A percentile compares a stretch with the other conserved stretches of the same genome.
Conservation (phyloP, 345 rosid genomes). For the Isatis tinctoria region DNA sequence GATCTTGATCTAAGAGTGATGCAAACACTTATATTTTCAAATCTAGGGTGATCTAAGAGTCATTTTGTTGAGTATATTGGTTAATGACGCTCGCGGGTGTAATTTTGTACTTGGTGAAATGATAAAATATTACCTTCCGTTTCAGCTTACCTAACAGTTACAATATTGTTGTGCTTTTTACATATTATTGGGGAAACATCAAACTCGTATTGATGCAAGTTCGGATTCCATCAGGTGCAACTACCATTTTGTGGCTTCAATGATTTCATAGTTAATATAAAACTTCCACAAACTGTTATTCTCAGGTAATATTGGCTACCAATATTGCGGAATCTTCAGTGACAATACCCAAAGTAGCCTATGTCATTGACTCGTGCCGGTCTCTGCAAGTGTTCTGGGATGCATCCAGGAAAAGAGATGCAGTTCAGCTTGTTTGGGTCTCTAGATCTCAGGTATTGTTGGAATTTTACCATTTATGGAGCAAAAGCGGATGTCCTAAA, state of each 20-base stretch:
- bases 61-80: neutral
- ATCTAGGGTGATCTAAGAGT: conserved; percentile 1
- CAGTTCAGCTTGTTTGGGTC: conserved; percentile 79
- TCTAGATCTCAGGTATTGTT: conserved; percentile 84
- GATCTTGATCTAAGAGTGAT: neutral
- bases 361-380: conserved; percentile 88
- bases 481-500: neutral
- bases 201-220: neutral
- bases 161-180: neutral
- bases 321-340: conserved; percentile 97
- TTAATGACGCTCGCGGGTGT: neutral
- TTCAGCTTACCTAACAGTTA: neutral
- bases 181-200: conserved; percentile 1
- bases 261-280: conserved; percentile 1
- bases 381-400: conserved; percentile 95
- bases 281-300: neutral
- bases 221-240: neutral
- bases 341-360: conserved; percentile 92
- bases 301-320: conserved; percentile 85
- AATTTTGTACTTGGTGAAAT: conserved; percentile 1
- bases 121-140: neutral
- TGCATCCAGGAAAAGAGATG: conserved; percentile 48
- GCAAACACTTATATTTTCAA: neutral
- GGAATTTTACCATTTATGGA: neutral
- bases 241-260: neutral